Conservation (phyloP, 148 eudicot genomes). For the Dianthus caryophyllus region DNA sequence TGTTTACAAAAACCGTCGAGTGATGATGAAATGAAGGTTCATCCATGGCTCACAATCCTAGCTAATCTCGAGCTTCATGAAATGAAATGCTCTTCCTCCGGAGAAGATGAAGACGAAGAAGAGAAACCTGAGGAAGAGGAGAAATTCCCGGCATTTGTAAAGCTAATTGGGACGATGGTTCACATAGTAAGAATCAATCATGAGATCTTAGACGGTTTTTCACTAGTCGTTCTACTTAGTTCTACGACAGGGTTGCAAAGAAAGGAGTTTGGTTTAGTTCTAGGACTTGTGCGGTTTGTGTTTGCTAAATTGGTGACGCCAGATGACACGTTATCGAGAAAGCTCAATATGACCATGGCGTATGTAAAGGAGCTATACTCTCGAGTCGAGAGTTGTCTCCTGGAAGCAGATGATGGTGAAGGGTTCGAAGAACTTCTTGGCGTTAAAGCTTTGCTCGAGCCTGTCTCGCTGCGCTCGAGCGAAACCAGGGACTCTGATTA, state of each 20-base stretch:
- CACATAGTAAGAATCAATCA: conserved; percentile 39
- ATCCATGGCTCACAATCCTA: conserved; percentile 53
- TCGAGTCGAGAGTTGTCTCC: conserved; percentile 43
- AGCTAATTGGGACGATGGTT: conserved; percentile 44
- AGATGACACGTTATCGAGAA: conserved; percentile 33
- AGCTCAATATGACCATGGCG: conserved; percentile 41
- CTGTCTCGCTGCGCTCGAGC: conserved; percentile 43
- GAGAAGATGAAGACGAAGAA: conserved; percentile 31
- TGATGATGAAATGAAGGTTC: conserved; percentile 24
- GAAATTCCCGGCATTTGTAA: conserved; percentile 53
- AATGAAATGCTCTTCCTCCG: conserved; percentile 34
- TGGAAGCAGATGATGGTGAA: conserved; percentile 27
- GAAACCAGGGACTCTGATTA: conserved; percentile 16
- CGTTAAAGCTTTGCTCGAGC: conserved; percentile 55
- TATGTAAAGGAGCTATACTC: conserved; percentile 42
- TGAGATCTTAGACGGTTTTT: conserved; percentile 56
- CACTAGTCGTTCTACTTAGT: conserved; percentile 40
- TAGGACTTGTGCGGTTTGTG: conserved; percentile 61
- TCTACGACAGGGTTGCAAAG: conserved; percentile 39
- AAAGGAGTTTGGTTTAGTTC: conserved; percentile 49
- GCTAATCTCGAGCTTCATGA: conserved; percentile 63
- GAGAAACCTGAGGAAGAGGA: conserved; percentile 25
- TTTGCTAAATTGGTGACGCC: conserved; percentile 40
- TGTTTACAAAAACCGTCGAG: conserved; percentile 35
- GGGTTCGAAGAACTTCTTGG: conserved; percentile 35